Base-by-base conservation (phyloP, 2,329 filamentous ascomycete genomes). In the Penicillium paneum region DNA sequence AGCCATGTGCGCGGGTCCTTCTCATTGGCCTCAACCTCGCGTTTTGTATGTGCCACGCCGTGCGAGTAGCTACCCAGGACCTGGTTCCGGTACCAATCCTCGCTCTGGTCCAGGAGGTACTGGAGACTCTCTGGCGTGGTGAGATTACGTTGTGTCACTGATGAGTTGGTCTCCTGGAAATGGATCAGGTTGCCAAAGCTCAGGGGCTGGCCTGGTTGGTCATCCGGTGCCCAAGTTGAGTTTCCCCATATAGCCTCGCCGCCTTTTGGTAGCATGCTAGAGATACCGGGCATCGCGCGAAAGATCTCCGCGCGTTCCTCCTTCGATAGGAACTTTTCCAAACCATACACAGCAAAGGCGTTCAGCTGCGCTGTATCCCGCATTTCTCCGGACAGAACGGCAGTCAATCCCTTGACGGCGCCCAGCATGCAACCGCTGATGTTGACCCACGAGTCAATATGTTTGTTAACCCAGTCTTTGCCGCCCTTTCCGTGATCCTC, bases 371-470 rank as follows among this genome's bases (percentile, higher is more conserved):
- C 94, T 0, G 94, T 99, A 68, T 99, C 94, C 62, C 93, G 91
- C 94, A 99, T 99, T 74, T 99, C 94, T 29, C 94, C 94, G 0
- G 92, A 97, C 1, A 99, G 79, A 0, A 97, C 83, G 0, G 94
- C 93, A 0, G 94, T 90, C 34, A 97, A 77, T 55, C 89, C 93
- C 76, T 99, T 99, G 54, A 91, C 80, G 2, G 94, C 91, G 13
- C 94, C 94, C 6, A 99, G 85, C 93, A 99, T 97, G 74, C 93
- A 99, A 6, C 94, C 94, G 62, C 89, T 94, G 66, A 99, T 91
- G 71, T 99, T 99, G 78, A 99, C 95, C 92, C 95, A 99, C 3
- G 90, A 89, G 62, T 95, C 94, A 48, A 99, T 80, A 68, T 97
- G 83, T 17, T 82, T 83, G 55, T 99, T 92, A 0, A 99, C 93